Percentiles rank a stretch among this genome's conserved stretches.
phyloP scores from a whole-genome alignment of 176 grass and related monocot species.

The Phragmites australis region DNA sequence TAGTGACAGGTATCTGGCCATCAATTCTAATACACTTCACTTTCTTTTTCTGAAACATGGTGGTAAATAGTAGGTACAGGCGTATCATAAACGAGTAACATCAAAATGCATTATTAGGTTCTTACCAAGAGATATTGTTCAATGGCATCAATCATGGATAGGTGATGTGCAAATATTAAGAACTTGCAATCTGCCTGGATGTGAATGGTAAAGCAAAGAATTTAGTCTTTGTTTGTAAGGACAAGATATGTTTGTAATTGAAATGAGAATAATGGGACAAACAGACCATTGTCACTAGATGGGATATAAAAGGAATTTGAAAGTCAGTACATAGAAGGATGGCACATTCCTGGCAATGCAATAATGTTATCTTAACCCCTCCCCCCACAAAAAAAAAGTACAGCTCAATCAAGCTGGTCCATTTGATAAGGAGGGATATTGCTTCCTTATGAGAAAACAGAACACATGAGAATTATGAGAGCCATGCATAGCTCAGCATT shows the following conservation, averaged over 20 bases:
- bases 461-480: slow-evolving; percentile 14
- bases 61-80: not conserved
- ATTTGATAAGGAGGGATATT: not conserved
- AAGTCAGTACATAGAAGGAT: slow-evolving; percentile 6
- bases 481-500: not conserved
- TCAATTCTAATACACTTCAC: slow-evolving; percentile 92
- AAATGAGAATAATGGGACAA: slow-evolving; percentile 11
- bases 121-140: slow-evolving; percentile 80
- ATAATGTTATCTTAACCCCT: not conserved
- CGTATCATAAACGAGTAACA: slow-evolving; percentile 13
- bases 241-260: slow-evolving; percentile 3
- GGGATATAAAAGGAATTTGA: slow-evolving; percentile 17
- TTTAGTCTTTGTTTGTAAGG: not conserved
- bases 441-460: not conserved
- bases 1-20: slow-evolving; percentile 64
- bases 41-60: slow-evolving; percentile 81
- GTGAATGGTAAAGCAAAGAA: slow-evolving; percentile 39
- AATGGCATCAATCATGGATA: slow-evolving; percentile 75
- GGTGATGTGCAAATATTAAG: slow-evolving; percentile 98
- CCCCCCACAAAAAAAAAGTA: not conserved
- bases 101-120: slow-evolving; percentile 5
- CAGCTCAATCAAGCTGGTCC: not conserved
- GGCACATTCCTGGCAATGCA: not conserved
- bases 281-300: not conserved
- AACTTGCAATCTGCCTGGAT: slow-evolving; percentile 90